These are phyloP conservation scores for Plasmodium coatneyi DNA, from an alignment of 169 alveolate genomes.

Conservation along the genomic window DNA sequence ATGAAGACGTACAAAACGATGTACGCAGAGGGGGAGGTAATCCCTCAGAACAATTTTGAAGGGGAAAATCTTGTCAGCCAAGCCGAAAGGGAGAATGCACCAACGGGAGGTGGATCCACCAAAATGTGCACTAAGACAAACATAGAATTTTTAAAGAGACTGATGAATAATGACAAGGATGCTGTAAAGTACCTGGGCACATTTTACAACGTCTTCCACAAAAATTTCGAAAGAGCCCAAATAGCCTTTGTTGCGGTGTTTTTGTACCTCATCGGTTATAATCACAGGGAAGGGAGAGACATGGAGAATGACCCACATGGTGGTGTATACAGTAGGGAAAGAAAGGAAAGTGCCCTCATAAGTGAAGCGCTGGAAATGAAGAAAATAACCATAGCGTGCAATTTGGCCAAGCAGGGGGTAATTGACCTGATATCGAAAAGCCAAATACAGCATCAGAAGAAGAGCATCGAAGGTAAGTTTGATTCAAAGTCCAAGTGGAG, in stretches of 20 bases:
- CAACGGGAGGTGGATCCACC: background rate
- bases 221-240: slow-evolving; percentile 74
- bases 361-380: slow-evolving; percentile 44
- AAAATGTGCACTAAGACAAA: background rate
- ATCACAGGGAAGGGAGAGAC: background rate
- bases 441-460: slow-evolving; percentile 44
- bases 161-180: slow-evolving; percentile 55
- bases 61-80: background rate
- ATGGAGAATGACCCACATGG: background rate
- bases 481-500: slow-evolving; percentile 13
- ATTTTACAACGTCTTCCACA: slow-evolving; percentile 59
- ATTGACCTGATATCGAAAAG: slow-evolving; percentile 71
- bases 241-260: slow-evolving; percentile 70
- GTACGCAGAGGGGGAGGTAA: background rate
- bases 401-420: slow-evolving; percentile 76
- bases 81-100: background rate
- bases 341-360: background rate
- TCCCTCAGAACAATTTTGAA: background rate
- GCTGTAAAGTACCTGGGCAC: slow-evolving; percentile 51
- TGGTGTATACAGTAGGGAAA: background rate
- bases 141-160: slow-evolving; percentile 47
- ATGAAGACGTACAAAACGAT: slow-evolving; percentile 11
- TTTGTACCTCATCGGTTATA: slow-evolving; percentile 67
- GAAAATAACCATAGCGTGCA: slow-evolving; percentile 68
- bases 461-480: slow-evolving; percentile 1